A percentile compares a stretch with the other conserved stretches of the same genome.
Evolutionary conservation across 306 rosid genomes (phyloP).

Genomic region (Urtica urens): DNA sequence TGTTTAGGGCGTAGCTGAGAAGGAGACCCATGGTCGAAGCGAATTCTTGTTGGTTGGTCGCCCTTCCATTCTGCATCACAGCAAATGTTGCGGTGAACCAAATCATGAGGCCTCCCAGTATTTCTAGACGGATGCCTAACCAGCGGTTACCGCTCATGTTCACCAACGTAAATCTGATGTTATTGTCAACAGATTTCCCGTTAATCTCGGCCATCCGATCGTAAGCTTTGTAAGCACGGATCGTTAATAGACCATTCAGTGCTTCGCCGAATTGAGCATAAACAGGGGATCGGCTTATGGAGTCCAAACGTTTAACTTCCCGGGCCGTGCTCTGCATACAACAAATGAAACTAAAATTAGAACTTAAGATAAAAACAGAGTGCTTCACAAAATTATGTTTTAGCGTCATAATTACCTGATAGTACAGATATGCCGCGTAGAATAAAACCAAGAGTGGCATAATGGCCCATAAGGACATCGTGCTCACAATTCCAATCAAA

Average conservation of each 20-base stretch:
- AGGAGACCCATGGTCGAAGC: constrained; percentile 48
- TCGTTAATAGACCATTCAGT: constrained; percentile 69
- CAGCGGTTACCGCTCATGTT: constrained; percentile 40
- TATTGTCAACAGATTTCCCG: constrained; percentile 37
- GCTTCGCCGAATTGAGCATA: constrained; percentile 98
- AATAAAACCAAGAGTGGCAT: constrained; percentile 79
- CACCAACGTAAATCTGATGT: constrained; percentile 30
- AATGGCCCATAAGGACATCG: constrained; percentile 93
- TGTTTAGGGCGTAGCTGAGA: constrained; percentile 77
- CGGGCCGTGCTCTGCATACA: constrained; percentile 72
- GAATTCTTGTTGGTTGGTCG: constrained; percentile 31
- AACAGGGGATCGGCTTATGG: constrained; percentile 87
- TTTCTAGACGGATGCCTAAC: constrained; percentile 37
- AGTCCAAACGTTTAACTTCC: constrained; percentile 88
- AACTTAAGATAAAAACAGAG: not conserved
- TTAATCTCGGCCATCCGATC: constrained; percentile 84
- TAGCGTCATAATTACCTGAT: constrained; percentile 44
- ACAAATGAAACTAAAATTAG: constrained; percentile 6
- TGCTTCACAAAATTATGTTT: not conserved
- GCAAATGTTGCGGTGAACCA: constrained; percentile 48
- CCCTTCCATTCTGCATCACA: constrained; percentile 40
- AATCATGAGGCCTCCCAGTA: constrained; percentile 39
- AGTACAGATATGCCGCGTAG: constrained; percentile 71
- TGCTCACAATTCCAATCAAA: constrained; percentile 89
- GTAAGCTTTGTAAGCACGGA: constrained; percentile 87